phyloP scores from a whole-genome alignment of 2,329 filamentous ascomycete genomes.

The Allantophomopsis lycopodina region DNA sequence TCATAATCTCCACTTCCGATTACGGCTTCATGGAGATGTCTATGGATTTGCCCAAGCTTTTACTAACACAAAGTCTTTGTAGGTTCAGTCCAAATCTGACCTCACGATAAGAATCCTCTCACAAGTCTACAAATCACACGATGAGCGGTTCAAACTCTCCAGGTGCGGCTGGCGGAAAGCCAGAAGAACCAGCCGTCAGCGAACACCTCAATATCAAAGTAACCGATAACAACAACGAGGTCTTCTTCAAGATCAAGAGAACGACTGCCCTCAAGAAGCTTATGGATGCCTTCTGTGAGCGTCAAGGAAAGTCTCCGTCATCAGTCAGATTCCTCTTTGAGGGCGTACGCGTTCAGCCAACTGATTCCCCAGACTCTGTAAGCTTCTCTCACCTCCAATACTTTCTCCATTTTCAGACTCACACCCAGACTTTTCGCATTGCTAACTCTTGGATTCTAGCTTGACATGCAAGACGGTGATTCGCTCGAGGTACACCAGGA shows the following conservation, averaged over 20 bases:
- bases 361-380: slow-evolving; percentile 86
- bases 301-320: slow-evolving; percentile 74
- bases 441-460: slow-evolving; percentile 33
- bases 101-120: no score
- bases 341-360: slow-evolving; percentile 78
- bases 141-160: no score
- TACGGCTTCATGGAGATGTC: no score
- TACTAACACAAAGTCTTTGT: no score
- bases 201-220: slow-evolving; percentile 99
- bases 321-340: slow-evolving; percentile 94
- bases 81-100: no score
- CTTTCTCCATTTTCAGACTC: background rate
- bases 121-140: no score
- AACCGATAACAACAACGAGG: slow-evolving; percentile 98
- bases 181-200: slow-evolving; percentile 23
- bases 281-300: slow-evolving; percentile 95
- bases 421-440: background rate
- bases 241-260: slow-evolving; percentile 99
- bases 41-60: no score
- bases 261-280: slow-evolving; percentile 93
- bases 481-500: slow-evolving; percentile 96
- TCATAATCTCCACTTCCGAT: no score
- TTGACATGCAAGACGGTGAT: slow-evolving; percentile 94
- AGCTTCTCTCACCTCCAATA: slow-evolving; percentile 23
- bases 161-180: slow-evolving; percentile 6